Percentiles rank a stretch among this genome's conserved stretches.
Evolutionary conservation across 1,284 basidiomycete genomes (phyloP).

Genomic region (Tetrapyrgos nigripes): DNA sequence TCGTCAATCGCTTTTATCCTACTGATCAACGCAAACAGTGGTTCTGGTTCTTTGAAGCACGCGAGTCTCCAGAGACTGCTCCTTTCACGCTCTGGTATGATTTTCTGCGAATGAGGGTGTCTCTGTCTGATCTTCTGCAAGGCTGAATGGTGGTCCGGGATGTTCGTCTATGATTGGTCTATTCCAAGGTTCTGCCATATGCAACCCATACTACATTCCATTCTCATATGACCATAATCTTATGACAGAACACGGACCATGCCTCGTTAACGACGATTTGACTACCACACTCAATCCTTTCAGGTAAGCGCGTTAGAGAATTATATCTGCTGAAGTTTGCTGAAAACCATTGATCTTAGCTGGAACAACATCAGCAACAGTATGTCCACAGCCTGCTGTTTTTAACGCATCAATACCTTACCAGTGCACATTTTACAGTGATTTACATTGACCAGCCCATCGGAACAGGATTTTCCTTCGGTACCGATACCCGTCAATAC

Average conservation of each 20-base stretch:
- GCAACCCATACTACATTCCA: not conserved
- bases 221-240: not conserved
- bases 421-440: conserved; percentile 43
- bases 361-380: conserved; percentile 79
- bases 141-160: conserved; percentile 61
- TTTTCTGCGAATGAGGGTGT: conserved; percentile 1
- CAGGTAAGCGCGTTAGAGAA: conserved; percentile 38
- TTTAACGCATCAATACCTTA: not conserved
- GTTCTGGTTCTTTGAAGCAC: conserved; percentile 79
- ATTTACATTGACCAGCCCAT: conserved; percentile 83
- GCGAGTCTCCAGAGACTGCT: conserved; percentile 61
- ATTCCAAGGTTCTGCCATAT: conserved; percentile 54
- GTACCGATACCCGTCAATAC: conserved; percentile 57
- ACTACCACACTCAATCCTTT: conserved; percentile 61
- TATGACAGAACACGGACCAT: conserved; percentile 63
- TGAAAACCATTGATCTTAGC: conserved; percentile 25
- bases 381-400: conserved; percentile 30
- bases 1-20: not conserved
- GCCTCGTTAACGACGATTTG: conserved; percentile 57
- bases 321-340: not conserved
- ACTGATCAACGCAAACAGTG: conserved; percentile 43
- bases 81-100: conserved; percentile 70
- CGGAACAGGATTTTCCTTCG: conserved; percentile 71
- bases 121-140: conserved; percentile 21
- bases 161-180: conserved; percentile 52